Percentiles rank a stretch among this genome's conserved stretches.
These are phyloP conservation scores for Nitzschia palea DNA, from an alignment of 108 stramenopile genomes.

Conservation along the genomic window DNA sequence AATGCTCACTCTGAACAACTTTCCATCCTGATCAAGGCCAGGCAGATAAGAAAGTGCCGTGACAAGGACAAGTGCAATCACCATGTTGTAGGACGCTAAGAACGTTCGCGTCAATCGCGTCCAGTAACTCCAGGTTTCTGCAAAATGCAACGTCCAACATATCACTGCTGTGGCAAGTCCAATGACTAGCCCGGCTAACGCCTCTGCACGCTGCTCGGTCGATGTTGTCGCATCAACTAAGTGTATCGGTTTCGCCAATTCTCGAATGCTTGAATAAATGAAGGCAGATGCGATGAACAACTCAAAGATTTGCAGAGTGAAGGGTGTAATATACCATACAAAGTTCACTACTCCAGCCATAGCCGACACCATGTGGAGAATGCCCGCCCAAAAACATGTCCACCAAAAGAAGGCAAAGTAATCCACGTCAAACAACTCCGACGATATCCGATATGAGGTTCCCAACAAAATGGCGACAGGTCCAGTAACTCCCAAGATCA, in stretches of 20 bases:
- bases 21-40: slow-evolving; percentile 43
- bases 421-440: slow-evolving; percentile 40
- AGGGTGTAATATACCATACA: slow-evolving; percentile 61
- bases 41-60: slow-evolving; percentile 50
- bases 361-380: slow-evolving; percentile 38
- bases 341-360: slow-evolving; percentile 44
- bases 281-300: slow-evolving; percentile 59
- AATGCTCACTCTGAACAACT: slow-evolving; percentile 34
- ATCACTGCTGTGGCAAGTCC: slow-evolving; percentile 38
- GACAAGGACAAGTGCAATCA: slow-evolving; percentile 42
- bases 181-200: slow-evolving; percentile 38
- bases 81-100: slow-evolving; percentile 51
- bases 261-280: slow-evolving; percentile 38
- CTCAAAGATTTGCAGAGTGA: slow-evolving; percentile 67
- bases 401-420: slow-evolving; percentile 70
- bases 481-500: slow-evolving; percentile 67
- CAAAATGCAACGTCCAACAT: slow-evolving; percentile 48
- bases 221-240: slow-evolving; percentile 4
- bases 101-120: slow-evolving; percentile 32
- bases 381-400: slow-evolving; percentile 51
- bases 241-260: slow-evolving; percentile 39
- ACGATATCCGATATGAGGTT: slow-evolving; percentile 44
- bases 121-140: slow-evolving; percentile 44
- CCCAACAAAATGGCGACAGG: slow-evolving; percentile 55
- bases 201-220: slow-evolving; percentile 20